Evolutionary conservation across 2,329 filamentous ascomycete genomes (phyloP), one percentile per base, ranked within the genome.

Genomic region (Fusarium poae): DNA sequence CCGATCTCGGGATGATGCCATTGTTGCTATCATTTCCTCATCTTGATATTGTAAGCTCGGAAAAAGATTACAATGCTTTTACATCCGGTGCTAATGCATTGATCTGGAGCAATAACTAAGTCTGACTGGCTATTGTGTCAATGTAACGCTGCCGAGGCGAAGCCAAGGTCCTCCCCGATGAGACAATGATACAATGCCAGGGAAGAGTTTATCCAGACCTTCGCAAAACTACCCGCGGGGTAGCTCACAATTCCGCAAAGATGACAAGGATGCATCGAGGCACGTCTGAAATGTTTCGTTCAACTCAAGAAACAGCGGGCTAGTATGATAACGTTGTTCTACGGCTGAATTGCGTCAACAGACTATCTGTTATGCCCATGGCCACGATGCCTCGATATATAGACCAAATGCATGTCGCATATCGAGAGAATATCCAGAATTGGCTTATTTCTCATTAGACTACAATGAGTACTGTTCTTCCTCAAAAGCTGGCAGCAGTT

Each of bases 281-380:
- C 18, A n/a, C 9, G n/a, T 8, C 18, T 11, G 16, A 5, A 11
- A 35, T n/a, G 34, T 11, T 3, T 6, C 34, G 9, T n/a, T 16
- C 1, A 35, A n/a, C 1, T n/a, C 9, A n/a, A 35, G n/a, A 35
- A 35, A 10, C 9, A 6, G 34, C 9, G 34, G 34, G 10, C 34
- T 35, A 35, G 34, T 35, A n/a, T 9, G 2, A 35, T 35, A 35
- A 5, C 34, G 34, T 16, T 35, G 34, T 35, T 35, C 5, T n/a
- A 18, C 10, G 5, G 9, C 16, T 35, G 34, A 35, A 35, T 35
- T 35, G 34, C 34, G 34, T 35, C 34, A 35, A n/a, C 34, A 35
- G 34, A 11, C 29, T 4, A 8, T 3, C 8, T 35, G 9, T 6
- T 6, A 0, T 1, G 8, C 8, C n/a, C 16, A n/a, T n/a, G 18